Evolutionary conservation across 2,329 filamentous ascomycete genomes (phyloP), one percentile per base, ranked within the genome.

Genomic region (Pseudopyrenochaeta lycopersici): DNA sequence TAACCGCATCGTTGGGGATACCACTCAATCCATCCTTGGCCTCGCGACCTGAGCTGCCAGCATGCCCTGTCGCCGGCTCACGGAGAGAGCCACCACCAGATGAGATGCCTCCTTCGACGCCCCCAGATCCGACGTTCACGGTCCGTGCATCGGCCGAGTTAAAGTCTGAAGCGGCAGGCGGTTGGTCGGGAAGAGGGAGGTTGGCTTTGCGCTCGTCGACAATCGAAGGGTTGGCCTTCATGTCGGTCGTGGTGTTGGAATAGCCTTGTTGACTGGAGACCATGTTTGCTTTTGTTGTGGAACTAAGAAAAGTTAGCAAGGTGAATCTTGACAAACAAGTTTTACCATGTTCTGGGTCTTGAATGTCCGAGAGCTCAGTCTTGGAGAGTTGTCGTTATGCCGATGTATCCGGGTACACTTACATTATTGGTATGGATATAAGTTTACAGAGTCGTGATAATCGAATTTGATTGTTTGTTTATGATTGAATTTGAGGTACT

Each of bases 161-260:
- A 83, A 87, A 92, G 81, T 95, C 90, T 4, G 89, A 90, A n/a
- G 86, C 78, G n/a, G 77, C 79, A 1, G 90, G 90, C 18, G 91
- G 91, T 62, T 93, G 82, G 2, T 94, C 90, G 15, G 91, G 91
- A 45, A 93, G 85, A 46, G 90, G 90, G 29, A 96, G 87, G 77
- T 92, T 91, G 74, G 87, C 78, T 78, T 88, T 83, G 68, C 82
- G 82, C 75, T 90, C 78, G 46, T 88, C 84, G 71, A 93, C 89
- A 75, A 89, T 80, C 49, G 88, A 40, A 21, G 58, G 23, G 45
- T 71, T 67, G 49, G 64, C 67, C 46, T 69, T 57, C 64, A 71
- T 68, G 58, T 66, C 66, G 50, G 42, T 40, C 42, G 48, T 46
- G 38, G 63, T 66, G 18, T 56, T 51, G 32, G 60, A 35, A 29